A percentile compares a stretch with the other conserved stretches of the same genome.
Conservation (phyloP, 495 filamentous ascomycete species). For the Daldinia loculata region DNA sequence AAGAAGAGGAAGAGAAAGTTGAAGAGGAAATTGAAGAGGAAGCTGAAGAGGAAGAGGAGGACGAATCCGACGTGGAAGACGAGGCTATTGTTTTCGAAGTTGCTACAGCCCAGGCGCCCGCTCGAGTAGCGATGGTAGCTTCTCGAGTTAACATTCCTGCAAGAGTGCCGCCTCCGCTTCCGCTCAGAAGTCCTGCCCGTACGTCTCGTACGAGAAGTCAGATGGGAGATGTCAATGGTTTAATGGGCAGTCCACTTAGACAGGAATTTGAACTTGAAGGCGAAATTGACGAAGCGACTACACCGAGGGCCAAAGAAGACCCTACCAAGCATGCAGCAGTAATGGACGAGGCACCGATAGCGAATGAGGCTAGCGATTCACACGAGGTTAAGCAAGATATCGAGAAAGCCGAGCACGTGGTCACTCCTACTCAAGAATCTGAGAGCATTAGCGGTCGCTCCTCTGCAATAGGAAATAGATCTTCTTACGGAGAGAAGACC, state of each 20-base stretch:
- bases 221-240: constrained; percentile 37
- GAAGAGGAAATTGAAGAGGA: constrained; percentile 51
- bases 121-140: constrained; percentile 62
- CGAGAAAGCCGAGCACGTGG: not conserved
- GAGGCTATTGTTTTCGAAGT: constrained; percentile 63
- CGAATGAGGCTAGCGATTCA: not conserved
- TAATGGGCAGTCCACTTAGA: constrained; percentile 44
- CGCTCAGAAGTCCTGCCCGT: constrained; percentile 66
- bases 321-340: not conserved
- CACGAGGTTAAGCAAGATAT: not conserved
- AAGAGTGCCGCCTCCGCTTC: constrained; percentile 70
- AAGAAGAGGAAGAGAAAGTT: constrained; percentile 55
- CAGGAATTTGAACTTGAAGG: constrained; percentile 42
- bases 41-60: constrained; percentile 50
- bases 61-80: constrained; percentile 56
- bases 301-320: constrained; percentile 30
- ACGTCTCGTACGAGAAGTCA: constrained; percentile 52
- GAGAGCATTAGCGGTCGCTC: not conserved
- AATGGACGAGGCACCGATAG: constrained; percentile 4
- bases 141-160: constrained; percentile 74
- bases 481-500: constrained; percentile 15
- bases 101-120: constrained; percentile 56
- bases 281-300: constrained; percentile 33
- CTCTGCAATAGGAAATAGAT: constrained; percentile 14
- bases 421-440: constrained; percentile 24